Percentiles rank a stretch among this genome's conserved stretches.
Conservation (phyloP, 2,329 filamentous ascomycete species). For the Orbilia quercus region DNA sequence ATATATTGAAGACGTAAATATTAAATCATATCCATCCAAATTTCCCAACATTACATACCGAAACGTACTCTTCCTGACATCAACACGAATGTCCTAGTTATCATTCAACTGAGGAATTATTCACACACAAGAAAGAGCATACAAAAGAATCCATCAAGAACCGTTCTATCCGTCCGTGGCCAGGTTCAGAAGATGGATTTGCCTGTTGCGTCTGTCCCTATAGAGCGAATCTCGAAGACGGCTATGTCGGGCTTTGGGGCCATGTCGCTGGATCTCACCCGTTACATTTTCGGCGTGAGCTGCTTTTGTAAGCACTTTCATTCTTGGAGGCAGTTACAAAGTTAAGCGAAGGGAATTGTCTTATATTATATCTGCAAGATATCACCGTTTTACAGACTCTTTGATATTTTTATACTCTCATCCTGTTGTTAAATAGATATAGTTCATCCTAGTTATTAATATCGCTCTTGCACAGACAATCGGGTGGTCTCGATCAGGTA, state of each 20-base stretch:
- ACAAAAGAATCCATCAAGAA: conserved; percentile 18
- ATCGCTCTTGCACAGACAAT: not conserved
- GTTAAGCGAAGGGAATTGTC: no score
- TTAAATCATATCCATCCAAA: no score
- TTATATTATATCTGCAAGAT: not conserved
- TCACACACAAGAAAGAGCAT: conserved; percentile 34
- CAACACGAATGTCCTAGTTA: conserved; percentile 15
- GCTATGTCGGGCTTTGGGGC: conserved; percentile 30
- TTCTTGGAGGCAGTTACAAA: no score
- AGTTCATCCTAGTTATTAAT: no score
- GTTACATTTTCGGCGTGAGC: conserved; percentile 16
- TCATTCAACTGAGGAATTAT: conserved; percentile 1
- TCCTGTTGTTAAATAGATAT: no score
- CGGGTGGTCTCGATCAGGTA: conserved; percentile 22
- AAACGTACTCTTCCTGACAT: not conserved
- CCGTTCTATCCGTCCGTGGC: conserved; percentile 40
- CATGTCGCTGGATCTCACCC: conserved; percentile 36
- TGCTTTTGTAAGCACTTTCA: conserved; percentile 28
- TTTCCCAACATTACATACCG: no score
- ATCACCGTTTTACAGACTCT: not conserved
- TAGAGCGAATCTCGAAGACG: conserved; percentile 19
- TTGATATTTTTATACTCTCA: no score
- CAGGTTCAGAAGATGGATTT: conserved; percentile 29
- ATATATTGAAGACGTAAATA: conserved; percentile 19
- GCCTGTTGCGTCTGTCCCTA: conserved; percentile 19